Percentiles rank a stretch among this genome's conserved stretches.
These are phyloP conservation scores for Cyberlindnera saturnus DNA, from an alignment of 805 yeast species.

Conservation along the genomic window DNA sequence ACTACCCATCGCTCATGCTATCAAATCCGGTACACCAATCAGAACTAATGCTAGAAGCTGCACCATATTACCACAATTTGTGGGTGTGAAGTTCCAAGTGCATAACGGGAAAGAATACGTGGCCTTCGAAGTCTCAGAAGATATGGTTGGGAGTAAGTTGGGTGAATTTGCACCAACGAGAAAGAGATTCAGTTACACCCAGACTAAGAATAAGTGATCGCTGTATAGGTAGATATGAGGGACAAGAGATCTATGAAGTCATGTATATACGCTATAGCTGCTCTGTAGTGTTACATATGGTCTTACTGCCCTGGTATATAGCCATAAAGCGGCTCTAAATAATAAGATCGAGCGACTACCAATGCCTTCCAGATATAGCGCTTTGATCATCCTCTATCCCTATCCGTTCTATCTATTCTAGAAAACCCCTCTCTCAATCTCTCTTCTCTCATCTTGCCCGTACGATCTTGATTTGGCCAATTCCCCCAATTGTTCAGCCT, in stretches of 20 bases:
- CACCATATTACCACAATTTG: slow-evolving; percentile 92
- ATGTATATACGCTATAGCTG: not conserved
- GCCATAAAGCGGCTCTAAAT: not conserved
- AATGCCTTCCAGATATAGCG: not conserved
- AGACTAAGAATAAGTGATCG: slow-evolving; percentile 51
- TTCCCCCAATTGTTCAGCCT: slow-evolving; percentile 88
- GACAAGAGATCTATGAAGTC: not conserved
- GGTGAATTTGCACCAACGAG: slow-evolving; percentile 96
- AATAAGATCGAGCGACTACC: too few relatives aligned
- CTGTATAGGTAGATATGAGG: not conserved
- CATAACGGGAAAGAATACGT: slow-evolving; percentile 96
- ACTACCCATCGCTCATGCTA: slow-evolving; percentile 83
- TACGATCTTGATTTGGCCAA: slow-evolving; percentile 81
- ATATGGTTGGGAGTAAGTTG: slow-evolving; percentile 93
- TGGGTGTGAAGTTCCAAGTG: slow-evolving; percentile 88
- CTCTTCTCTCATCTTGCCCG: slow-evolving; percentile 76
- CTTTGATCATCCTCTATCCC: slow-evolving; percentile 4
- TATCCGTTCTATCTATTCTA: slow-evolving; percentile 16
- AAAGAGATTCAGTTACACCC: slow-evolving; percentile 78
- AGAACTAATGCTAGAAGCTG: slow-evolving; percentile 95
- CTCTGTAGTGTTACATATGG: too few relatives aligned
- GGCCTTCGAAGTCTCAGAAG: slow-evolving; percentile 78
- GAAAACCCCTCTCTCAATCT: slow-evolving; percentile 41
- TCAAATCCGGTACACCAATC: slow-evolving; percentile 74
- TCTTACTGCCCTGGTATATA: not conserved